phyloP scores from a whole-genome alignment of 2,329 filamentous ascomycete species.

The Calonectria multiphialidica region DNA sequence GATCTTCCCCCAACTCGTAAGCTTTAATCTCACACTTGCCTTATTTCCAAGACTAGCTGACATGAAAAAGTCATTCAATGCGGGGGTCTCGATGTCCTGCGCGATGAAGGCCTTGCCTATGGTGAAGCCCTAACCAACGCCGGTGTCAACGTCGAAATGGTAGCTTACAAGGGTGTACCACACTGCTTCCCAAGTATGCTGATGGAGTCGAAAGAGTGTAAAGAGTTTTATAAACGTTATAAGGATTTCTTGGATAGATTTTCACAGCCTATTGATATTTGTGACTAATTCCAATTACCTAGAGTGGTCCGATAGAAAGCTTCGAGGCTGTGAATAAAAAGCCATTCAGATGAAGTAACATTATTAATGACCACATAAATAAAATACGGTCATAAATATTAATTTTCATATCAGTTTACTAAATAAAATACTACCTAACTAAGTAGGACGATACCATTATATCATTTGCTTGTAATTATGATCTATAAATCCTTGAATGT shows the following conservation, averaged over 20 bases:
- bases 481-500: no score
- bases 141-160: constrained; percentile 29
- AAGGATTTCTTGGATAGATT: constrained; percentile 1
- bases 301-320: no score
- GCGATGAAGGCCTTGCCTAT: constrained; percentile 38
- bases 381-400: no score
- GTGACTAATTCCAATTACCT: no score
- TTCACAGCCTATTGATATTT: neutral
- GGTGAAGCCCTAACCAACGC: constrained; percentile 29
- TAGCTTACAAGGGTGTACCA: constrained; percentile 36
- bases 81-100: constrained; percentile 32
- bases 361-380: no score
- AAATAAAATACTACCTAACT: no score
- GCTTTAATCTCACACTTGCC: neutral
- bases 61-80: constrained; percentile 34
- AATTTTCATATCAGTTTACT: no score
- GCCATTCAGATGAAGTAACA: no score
- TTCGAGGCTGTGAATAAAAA: no score
- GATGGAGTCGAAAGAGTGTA: neutral
- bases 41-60: neutral
- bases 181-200: constrained; percentile 36
- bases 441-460: no score
- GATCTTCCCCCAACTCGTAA: constrained; percentile 34
- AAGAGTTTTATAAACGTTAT: constrained; percentile 23
- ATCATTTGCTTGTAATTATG: no score